phyloP scores from a whole-genome alignment of 1,284 basidiomycete species.

The Microbotryum violaceum region DNA sequence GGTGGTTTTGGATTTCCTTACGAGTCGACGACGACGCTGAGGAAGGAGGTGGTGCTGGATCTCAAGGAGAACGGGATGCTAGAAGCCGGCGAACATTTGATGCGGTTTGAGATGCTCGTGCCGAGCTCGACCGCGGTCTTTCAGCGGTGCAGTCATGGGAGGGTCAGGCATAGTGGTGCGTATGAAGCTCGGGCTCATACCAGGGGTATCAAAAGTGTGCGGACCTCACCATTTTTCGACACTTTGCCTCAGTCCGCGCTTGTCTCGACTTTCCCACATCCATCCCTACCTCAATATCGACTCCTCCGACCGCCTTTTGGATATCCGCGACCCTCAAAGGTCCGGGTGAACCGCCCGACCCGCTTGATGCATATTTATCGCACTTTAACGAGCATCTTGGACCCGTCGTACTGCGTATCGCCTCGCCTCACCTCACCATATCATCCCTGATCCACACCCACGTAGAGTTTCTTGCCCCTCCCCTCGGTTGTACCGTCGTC shows the following conservation, averaged over 20 bases:
- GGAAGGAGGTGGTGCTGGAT: too few species aligned
- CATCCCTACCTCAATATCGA: neutral
- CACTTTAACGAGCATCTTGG: conserved; percentile 8
- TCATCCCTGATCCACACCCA: conserved; percentile 14
- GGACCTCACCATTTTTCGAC: neutral
- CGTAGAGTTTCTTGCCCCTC: conserved; percentile 19
- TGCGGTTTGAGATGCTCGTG: conserved; percentile 1
- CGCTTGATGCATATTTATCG: neutral
- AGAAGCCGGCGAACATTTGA: too few species aligned
- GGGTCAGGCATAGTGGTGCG: conserved; percentile 16
- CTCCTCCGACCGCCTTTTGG: conserved; percentile 4
- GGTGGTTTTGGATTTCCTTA: too few species aligned
- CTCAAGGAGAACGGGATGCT: too few species aligned
- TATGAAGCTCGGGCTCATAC: neutral
- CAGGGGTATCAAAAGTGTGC: too few species aligned
- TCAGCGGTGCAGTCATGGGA: conserved; percentile 15
- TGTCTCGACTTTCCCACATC: conserved; percentile 5
- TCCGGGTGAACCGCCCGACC: neutral
- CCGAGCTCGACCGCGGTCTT: conserved; percentile 15
- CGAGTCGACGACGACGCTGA: too few species aligned
- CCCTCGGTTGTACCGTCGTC: conserved; percentile 17
- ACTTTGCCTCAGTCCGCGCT: conserved; percentile 5
- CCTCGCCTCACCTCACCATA: conserved; percentile 26
- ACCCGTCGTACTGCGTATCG: conserved; percentile 17
- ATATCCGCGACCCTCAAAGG: conserved; percentile 15